These are phyloP conservation scores for Nitzschia sp. DNA, from an alignment of 108 stramenopile species.

Conservation along the genomic window DNA sequence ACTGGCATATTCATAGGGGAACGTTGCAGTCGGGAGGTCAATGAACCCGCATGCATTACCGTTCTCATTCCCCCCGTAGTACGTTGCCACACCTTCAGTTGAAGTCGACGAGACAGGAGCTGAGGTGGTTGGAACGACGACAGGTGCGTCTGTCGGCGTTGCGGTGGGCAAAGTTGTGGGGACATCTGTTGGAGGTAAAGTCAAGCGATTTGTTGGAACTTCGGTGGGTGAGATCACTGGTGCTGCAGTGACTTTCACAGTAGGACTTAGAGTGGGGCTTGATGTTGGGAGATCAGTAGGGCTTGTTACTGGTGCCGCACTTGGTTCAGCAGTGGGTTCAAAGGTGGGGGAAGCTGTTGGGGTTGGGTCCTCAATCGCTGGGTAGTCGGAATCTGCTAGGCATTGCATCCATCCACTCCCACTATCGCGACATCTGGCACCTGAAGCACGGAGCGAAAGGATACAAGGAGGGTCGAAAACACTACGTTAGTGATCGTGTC, in stretches of 20 bases:
- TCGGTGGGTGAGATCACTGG: neutral
- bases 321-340: too few relatives aligned
- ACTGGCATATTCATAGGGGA: slow-evolving; percentile 11
- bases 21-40: slow-evolving; percentile 4
- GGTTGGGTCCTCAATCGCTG: too few relatives aligned
- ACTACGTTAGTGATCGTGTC: too few relatives aligned
- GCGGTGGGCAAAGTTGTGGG: neutral
- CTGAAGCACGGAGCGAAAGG: too few relatives aligned
- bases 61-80: slow-evolving; percentile 19
- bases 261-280: neutral
- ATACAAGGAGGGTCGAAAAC: too few relatives aligned
- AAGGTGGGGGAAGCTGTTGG: too few relatives aligned
- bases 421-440: too few relatives aligned
- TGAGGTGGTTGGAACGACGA: neutral
- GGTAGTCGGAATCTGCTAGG: too few relatives aligned
- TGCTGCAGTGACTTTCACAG: neutral
- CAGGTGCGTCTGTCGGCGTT: slow-evolving; percentile 5
- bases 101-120: neutral
- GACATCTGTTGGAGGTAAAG: neutral
- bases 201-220: neutral
- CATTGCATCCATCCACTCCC: too few relatives aligned
- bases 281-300: neutral
- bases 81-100: slow-evolving; percentile 18
- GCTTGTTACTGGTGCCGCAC: neutral
- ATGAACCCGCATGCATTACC: slow-evolving; percentile 20